Base-by-base conservation (phyloP, 768 basidiomycete genomes). In the Calocybe gangraenosa region DNA sequence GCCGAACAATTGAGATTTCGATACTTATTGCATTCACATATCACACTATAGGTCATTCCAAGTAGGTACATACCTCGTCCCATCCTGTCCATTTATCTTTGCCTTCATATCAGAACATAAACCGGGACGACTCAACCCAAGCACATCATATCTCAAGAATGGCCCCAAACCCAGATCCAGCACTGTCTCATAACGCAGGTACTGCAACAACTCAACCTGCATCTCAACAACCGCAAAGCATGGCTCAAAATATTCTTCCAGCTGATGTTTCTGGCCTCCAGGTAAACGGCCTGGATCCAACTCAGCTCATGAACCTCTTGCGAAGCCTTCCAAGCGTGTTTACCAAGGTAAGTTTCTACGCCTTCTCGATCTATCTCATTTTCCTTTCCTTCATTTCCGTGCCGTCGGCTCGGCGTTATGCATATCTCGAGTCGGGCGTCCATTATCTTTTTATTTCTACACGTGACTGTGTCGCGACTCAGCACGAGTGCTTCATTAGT, bases 231-330 rank as follows among this genome's bases (percentile, higher is more conserved):
- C 56, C 55, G 23, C 51, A 48, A 6, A 62, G 58, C 13, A 28
- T 65, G 28, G 40, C 64, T 18, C 22, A 53, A 39, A 60, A 59
- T 36, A 32, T 68, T 23, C 43, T 55, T 21, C 48, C 53, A 8
- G 36, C 57, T 25, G 64, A 67, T 31, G 30, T 68, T 31, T 30
- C 56, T 65, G 15, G 40, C 61, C 57, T 25, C 51, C 64, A 51
- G 56, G 40, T 57, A 39, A 53, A 50, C 4, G 62, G 64, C 8
- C 62, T 84, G 38, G 77, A 81, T 56, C 68, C 73, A 17, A 67
- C 68, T 23, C 83, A 85, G 62, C 69, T 87, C 43, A 69, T 80
- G 63, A 74, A 64, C 39, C 61, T 87, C 22, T 63, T 87, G 18
- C 78, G 81, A 44, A 71, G 72, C 37, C 55, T 82, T 22, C 77